Conservation (phyloP, 2,329 filamentous ascomycete species). For the Gremmenia infestans region DNA sequence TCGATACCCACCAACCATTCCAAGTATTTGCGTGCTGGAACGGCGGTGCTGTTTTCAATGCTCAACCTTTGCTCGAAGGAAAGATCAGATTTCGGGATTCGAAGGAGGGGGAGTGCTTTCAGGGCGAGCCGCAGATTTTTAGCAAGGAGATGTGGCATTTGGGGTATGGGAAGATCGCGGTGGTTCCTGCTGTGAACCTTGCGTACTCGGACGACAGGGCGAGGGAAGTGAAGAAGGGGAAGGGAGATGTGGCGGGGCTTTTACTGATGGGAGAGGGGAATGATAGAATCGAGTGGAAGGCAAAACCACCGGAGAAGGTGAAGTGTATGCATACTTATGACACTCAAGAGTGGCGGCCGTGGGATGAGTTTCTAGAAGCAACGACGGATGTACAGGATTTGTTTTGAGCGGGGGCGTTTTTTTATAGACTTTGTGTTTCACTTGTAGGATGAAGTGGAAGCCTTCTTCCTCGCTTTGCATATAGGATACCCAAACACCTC, state of each 20-base stretch:
- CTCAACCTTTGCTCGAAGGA: conserved; percentile 41
- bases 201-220: conserved; percentile 46
- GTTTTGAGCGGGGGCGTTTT: too few relatives aligned
- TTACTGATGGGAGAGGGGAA: neutral
- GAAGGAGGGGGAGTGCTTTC: conserved; percentile 41
- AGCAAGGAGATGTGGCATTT: conserved; percentile 52
- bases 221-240: conserved; percentile 42
- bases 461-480: too few relatives aligned
- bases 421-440: too few relatives aligned
- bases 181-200: conserved; percentile 51
- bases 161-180: conserved; percentile 48
- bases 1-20: conserved; percentile 40
- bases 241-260: conserved; percentile 41
- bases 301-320: conserved; percentile 10
- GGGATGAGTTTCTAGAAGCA: conserved; percentile 2
- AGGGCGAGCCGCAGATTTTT: conserved; percentile 51
- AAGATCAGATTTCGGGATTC: conserved; percentile 42
- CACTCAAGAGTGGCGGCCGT: conserved; percentile 11
- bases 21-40: conserved; percentile 61
- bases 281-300: conserved; percentile 11
- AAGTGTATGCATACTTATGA: conserved; percentile 13
- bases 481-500: too few relatives aligned
- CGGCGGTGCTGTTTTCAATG: conserved; percentile 46
- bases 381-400: too few relatives aligned
- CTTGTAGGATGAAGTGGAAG: too few relatives aligned